Conservation (phyloP, 768 basidiomycete genomes). For the Lanmaoa pseudosensibilis region DNA sequence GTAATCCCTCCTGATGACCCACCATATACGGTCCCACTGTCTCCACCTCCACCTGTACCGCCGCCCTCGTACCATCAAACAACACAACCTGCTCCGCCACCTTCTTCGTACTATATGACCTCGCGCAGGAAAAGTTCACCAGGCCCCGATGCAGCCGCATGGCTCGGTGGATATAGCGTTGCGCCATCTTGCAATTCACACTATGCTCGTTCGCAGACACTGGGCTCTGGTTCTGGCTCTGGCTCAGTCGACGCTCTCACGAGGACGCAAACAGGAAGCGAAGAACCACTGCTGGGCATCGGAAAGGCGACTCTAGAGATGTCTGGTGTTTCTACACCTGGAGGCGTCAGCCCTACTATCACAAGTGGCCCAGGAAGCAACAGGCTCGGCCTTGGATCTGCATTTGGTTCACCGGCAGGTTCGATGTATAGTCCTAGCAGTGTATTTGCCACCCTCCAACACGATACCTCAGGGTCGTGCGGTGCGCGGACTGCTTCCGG, state of each 20-base stretch:
- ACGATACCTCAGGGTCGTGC: slow-evolving; percentile 22
- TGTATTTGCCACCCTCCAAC: slow-evolving; percentile 3
- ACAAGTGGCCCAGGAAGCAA: slow-evolving; percentile 11
- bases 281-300: slow-evolving; percentile 28
- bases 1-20: slow-evolving; percentile 13
- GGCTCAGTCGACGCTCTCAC: slow-evolving; percentile 30
- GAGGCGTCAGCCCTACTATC: slow-evolving; percentile 7
- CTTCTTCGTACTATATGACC: slow-evolving; percentile 23
- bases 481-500: slow-evolving; percentile 21
- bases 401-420: slow-evolving; percentile 28
- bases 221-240: slow-evolving; percentile 28
- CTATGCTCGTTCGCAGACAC: slow-evolving; percentile 29
- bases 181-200: slow-evolving; percentile 30
- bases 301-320: slow-evolving; percentile 13
- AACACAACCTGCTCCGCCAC: slow-evolving; percentile 22
- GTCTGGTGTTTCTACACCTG: slow-evolving; percentile 1
- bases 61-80: slow-evolving; percentile 4
- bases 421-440: slow-evolving; percentile 24
- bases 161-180: slow-evolving; percentile 25
- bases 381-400: slow-evolving; percentile 26
- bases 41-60: slow-evolving; percentile 25
- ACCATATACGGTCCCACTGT: slow-evolving; percentile 20
- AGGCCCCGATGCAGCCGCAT: slow-evolving; percentile 28
- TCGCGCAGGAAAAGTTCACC: slow-evolving; percentile 27
- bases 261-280: slow-evolving; percentile 31